Conservation (phyloP, 164 flowering plant genomes). For the Sextonia rubra region DNA sequence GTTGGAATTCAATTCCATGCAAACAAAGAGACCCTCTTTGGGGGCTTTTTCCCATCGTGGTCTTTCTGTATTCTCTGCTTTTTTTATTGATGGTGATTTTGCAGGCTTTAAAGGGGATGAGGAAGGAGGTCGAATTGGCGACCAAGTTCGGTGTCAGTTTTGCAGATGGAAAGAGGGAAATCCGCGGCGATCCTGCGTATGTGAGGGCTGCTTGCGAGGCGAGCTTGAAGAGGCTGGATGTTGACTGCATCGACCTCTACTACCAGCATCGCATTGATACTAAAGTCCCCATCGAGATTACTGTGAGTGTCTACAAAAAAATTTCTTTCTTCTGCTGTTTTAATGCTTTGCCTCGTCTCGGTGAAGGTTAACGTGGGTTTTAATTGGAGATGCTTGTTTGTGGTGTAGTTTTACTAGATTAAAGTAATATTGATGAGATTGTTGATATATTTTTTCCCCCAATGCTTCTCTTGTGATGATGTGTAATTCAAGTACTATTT, state of each 20-base stretch:
- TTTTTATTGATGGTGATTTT: background rate
- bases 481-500: background rate
- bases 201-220: slow-evolving; percentile 16
- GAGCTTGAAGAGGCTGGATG: slow-evolving; percentile 16
- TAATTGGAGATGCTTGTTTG: background rate
- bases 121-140: slow-evolving; percentile 19
- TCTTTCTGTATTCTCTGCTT: background rate
- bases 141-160: slow-evolving; percentile 18
- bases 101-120: slow-evolving; percentile 21
- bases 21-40: too few relatives aligned
- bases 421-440: background rate
- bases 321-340: background rate
- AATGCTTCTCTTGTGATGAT: too few relatives aligned
- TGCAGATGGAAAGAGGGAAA: slow-evolving; percentile 5
- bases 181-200: slow-evolving; percentile 15
- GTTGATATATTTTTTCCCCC: background rate
- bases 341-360: background rate
- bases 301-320: slow-evolving; percentile 2
- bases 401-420: background rate
- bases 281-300: slow-evolving; percentile 12
- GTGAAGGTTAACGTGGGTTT: background rate
- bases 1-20: too few relatives aligned
- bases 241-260: slow-evolving; percentile 18
- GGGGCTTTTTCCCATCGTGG: background rate
- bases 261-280: slow-evolving; percentile 21